A percentile compares a stretch with the other conserved stretches of the same genome.
phyloP scores from a whole-genome alignment of 108 stramenopile genomes.

The Mediolabrus comicus region DNA sequence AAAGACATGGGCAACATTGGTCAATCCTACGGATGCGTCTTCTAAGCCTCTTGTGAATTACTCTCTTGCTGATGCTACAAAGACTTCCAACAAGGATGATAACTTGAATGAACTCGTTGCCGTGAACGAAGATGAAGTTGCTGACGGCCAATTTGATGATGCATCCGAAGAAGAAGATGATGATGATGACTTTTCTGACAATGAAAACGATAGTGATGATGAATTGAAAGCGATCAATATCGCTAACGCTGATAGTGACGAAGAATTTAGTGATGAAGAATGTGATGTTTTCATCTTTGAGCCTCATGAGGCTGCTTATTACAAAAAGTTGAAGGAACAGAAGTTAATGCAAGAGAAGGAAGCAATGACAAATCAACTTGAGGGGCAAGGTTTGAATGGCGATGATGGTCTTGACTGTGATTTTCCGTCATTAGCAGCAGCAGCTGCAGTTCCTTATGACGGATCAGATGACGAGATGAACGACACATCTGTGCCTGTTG shows the following conservation, averaged over 20 bases:
- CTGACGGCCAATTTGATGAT: slow-evolving; percentile 42
- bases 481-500: neutral
- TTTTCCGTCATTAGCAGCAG: slow-evolving; percentile 75
- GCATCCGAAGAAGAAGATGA: slow-evolving; percentile 32
- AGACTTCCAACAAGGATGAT: slow-evolving; percentile 45
- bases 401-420: slow-evolving; percentile 53
- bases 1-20: slow-evolving; percentile 63
- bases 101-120: neutral
- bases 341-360: slow-evolving; percentile 19
- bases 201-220: slow-evolving; percentile 33
- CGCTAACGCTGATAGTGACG: slow-evolving; percentile 47
- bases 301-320: slow-evolving; percentile 55
- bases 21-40: slow-evolving; percentile 48
- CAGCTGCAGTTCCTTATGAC: slow-evolving; percentile 70
- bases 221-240: slow-evolving; percentile 24
- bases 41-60: neutral
- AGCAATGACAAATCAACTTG: neutral
- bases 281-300: slow-evolving; percentile 68
- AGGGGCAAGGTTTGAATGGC: slow-evolving; percentile 6
- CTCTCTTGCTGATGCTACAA: neutral
- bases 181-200: slow-evolving; percentile 8
- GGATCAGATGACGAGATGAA: slow-evolving; percentile 58
- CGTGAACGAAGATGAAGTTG: slow-evolving; percentile 3
- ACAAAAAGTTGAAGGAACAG: slow-evolving; percentile 23
- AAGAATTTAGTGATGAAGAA: slow-evolving; percentile 60